Conservation (phyloP, 2,329 filamentous ascomycete genomes). For the Aspergillus spinulosporus region DNA sequence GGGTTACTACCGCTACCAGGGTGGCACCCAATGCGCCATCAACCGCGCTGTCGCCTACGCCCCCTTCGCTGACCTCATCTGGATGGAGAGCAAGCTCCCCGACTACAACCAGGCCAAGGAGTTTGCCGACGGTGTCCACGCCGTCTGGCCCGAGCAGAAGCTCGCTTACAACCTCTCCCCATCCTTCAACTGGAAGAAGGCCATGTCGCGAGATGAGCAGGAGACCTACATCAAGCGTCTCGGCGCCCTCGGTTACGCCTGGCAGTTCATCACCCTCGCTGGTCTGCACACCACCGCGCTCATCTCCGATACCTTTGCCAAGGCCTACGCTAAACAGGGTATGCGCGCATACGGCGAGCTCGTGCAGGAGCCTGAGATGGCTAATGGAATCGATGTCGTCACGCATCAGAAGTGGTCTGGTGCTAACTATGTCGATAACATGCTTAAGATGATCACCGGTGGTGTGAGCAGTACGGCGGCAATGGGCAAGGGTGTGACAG, state of each 20-base stretch:
- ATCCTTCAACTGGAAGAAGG: conserved; percentile 99
- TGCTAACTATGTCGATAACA: conserved; percentile 88
- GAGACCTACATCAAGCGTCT: conserved; percentile 96
- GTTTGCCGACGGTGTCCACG: conserved; percentile 90
- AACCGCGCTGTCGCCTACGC: conserved; percentile 90
- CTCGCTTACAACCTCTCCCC: conserved; percentile 98
- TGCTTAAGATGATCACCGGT: conserved; percentile 96
- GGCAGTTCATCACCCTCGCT: conserved; percentile 99
- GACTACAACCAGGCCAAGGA: conserved; percentile 89
- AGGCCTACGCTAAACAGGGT: conserved; percentile 74
- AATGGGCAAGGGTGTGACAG: conserved; percentile 97
- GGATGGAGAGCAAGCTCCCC: conserved; percentile 99
- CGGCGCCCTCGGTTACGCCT: conserved; percentile 87
- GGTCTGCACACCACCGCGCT: conserved; percentile 94
- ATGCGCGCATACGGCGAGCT: conserved; percentile 98
- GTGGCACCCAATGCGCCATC: conserved; percentile 86
- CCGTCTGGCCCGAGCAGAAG: conserved; percentile 96
- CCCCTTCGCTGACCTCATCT: conserved; percentile 92
- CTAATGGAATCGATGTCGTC: conserved; percentile 84
- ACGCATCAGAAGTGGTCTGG: conserved; percentile 99
- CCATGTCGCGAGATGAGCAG: conserved; percentile 87
- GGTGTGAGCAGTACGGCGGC: conserved; percentile 89
- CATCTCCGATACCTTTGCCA: conserved; percentile 81
- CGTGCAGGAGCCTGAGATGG: conserved; percentile 97
- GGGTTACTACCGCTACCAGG: conserved; percentile 90